Base-by-base conservation (phyloP, 2,329 filamentous ascomycete genomes). In the Macroventuria anomochaeta region DNA sequence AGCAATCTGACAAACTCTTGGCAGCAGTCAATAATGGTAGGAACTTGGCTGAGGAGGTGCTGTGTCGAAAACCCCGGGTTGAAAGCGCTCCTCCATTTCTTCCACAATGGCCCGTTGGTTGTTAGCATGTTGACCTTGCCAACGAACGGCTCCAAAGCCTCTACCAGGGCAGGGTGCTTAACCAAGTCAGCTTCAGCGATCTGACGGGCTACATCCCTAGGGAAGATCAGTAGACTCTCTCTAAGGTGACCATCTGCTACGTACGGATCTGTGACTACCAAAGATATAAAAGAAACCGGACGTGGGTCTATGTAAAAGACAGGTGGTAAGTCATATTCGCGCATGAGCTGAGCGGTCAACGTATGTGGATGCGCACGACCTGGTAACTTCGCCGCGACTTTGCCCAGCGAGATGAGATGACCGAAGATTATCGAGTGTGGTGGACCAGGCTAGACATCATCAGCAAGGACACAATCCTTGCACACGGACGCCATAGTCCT, bases 31-130 rank as follows among this genome's bases (percentile, higher is more conserved):
- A 77, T 70, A 12, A 79, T 73, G 4, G 53, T 50, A 0, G 76
- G 72, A 2, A 65, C 70, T 43, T 76, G 71, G 5, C 69, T 71
- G 65, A 77, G 74, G 8, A 78, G 63, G 57, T 78, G 73, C 10
- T 65, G 55, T 13, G 67, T 55, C 0, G 68, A 66, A 46, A 79
- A 79, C 3, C 75, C 76, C 3, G 76, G 76, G 42, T 78, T 79
- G 69, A 80, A 80, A 6, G 74, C 70, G 25, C 59, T 61, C 38
- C 77, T 67, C 76, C 76, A 78, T 49, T 71, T 74, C 63, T 79
- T 79, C 77, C 77, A 79, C 13, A 61, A 46, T 5, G 67, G 53
- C 1, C 76, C 76, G 21, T 77, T 72, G 28, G 67, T 68, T 7
- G 63, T 65, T 1, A 79, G 61, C 8, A 80, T 61, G 53, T 77